A percentile compares a stretch with the other conserved stretches of the same genome.
Evolutionary conservation across 768 basidiomycete species (phyloP).

Genomic region (Myochromella boudieri): DNA sequence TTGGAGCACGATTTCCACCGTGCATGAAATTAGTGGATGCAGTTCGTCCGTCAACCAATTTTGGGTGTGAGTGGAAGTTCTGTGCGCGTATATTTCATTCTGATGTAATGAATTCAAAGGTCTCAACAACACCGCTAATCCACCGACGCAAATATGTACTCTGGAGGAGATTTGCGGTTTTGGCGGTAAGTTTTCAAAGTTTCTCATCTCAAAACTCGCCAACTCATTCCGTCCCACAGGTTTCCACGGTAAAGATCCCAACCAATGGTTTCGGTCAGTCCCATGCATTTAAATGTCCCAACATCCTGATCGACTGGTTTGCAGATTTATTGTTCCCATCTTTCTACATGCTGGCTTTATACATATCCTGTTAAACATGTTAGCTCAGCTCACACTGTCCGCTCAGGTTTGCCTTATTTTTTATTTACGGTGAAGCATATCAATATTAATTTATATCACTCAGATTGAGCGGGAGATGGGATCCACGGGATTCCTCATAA

Average conservation of each 20-base stretch:
- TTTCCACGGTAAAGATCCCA: slow-evolving; percentile 41
- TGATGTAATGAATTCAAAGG: slow-evolving; percentile 40
- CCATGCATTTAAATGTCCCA: not conserved
- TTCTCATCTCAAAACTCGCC: slow-evolving; percentile 8
- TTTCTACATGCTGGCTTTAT: slow-evolving; percentile 96
- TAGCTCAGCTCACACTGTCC: slow-evolving; percentile 79
- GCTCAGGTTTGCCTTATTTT: slow-evolving; percentile 54
- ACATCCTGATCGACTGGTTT: slow-evolving; percentile 5
- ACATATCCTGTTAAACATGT: slow-evolving; percentile 89
- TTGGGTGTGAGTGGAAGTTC: slow-evolving; percentile 52
- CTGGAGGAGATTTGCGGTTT: slow-evolving; percentile 87
- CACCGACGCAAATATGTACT: slow-evolving; percentile 66
- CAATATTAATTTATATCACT: no score
- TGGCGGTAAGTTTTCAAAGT: slow-evolving; percentile 55
- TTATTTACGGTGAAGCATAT: not conserved
- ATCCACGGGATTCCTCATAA: slow-evolving; percentile 76
- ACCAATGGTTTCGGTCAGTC: slow-evolving; percentile 47
- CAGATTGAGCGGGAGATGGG: slow-evolving; percentile 93
- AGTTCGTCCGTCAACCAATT: slow-evolving; percentile 50
- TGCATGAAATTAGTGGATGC: slow-evolving; percentile 78
- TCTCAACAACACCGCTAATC: slow-evolving; percentile 83
- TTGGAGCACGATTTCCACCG: slow-evolving; percentile 91
- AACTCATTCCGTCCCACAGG: slow-evolving; percentile 26
- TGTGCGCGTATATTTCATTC: not conserved
- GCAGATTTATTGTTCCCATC: slow-evolving; percentile 82